Evolutionary conservation across 2,329 filamentous ascomycete genomes (phyloP).

Genomic region (Fusarium ambrosium): DNA sequence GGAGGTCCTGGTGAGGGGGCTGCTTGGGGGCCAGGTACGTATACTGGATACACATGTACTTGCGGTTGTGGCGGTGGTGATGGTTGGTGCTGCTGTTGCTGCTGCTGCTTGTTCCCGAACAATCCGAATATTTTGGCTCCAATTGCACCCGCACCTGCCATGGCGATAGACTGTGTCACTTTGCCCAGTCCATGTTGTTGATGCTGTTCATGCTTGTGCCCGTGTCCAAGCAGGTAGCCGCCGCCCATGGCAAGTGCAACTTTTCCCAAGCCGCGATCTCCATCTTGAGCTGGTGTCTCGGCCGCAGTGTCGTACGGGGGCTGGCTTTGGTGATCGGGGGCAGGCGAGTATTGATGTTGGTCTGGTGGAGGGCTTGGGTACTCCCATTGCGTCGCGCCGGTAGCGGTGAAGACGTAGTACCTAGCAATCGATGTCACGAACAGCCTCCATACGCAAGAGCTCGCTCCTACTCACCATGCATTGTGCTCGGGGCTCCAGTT

Average conservation of each 20-base stretch:
- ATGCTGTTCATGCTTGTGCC: constrained; percentile 7
- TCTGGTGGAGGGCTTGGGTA: constrained; percentile 14
- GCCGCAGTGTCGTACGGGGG: background rate
- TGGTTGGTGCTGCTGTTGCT: constrained; percentile 1
- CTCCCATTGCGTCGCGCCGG: constrained; percentile 23
- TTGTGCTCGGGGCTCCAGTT: constrained; percentile 27
- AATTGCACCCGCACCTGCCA: constrained; percentile 22
- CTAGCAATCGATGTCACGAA: background rate
- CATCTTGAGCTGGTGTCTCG: constrained; percentile 3
- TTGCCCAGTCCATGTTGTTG: constrained; percentile 16
- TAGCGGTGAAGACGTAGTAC: constrained; percentile 22
- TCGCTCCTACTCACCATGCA: constrained; percentile 12
- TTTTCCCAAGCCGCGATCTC: constrained; percentile 24
- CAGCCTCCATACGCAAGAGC: background rate
- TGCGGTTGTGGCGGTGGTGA: constrained; percentile 13
- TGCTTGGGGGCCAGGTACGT: constrained; percentile 20
- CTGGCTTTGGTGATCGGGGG: background rate
- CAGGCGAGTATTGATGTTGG: background rate
- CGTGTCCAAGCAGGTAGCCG: constrained; percentile 6
- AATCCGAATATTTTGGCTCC: constrained; percentile 20
- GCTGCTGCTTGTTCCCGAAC: constrained; percentile 19
- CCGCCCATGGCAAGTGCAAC: constrained; percentile 20
- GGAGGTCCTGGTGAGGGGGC: constrained; percentile 1
- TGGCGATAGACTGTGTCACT: constrained; percentile 14
- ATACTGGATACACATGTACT: constrained; percentile 24